Percentiles rank a stretch among this genome's conserved stretches.
Conservation (phyloP, 1,284 basidiomycete genomes). For the Entoloma clypeatum region DNA sequence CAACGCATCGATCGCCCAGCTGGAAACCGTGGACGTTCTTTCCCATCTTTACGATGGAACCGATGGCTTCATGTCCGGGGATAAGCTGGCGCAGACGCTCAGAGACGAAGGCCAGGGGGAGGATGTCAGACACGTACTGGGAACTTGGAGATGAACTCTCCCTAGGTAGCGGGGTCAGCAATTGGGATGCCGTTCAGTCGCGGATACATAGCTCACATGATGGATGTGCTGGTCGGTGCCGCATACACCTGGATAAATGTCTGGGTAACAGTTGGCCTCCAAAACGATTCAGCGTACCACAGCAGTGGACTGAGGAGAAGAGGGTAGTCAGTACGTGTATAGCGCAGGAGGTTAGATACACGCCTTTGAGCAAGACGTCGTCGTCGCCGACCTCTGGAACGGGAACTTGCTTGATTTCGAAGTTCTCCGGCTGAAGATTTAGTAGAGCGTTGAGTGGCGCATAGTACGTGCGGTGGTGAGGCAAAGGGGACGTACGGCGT, state of each 20-base stretch:
- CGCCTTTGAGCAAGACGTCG: slow-evolving; percentile 61
- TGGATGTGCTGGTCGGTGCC: slow-evolving; percentile 54
- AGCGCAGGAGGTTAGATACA: not conserved
- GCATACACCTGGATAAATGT: slow-evolving; percentile 48
- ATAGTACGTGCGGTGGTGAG: not conserved
- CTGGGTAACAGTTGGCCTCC: not conserved
- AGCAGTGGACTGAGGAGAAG: slow-evolving; percentile 38
- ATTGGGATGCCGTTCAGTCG: not conserved
- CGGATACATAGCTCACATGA: slow-evolving; percentile 12
- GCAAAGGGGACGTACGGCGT: slow-evolving; percentile 24
- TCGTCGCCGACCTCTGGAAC: slow-evolving; percentile 53
- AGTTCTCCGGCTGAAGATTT: slow-evolving; percentile 39
- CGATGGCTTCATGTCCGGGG: slow-evolving; percentile 73
- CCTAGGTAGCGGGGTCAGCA: slow-evolving; percentile 10
- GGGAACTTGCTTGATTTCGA: slow-evolving; percentile 51
- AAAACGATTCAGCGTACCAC: slow-evolving; percentile 34
- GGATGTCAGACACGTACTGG: slow-evolving; percentile 18
- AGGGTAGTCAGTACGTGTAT: slow-evolving; percentile 5
- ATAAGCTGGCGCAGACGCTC: slow-evolving; percentile 44
- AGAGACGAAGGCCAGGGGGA: not conserved
- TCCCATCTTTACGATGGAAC: slow-evolving; percentile 60
- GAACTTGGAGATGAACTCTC: slow-evolving; percentile 26
- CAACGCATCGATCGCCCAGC: slow-evolving; percentile 70
- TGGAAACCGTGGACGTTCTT: slow-evolving; percentile 65
- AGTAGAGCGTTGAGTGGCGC: not conserved